Evolutionary conservation across 176 grass and related monocot genomes (phyloP).

Genomic region (Stipa capillata): DNA sequence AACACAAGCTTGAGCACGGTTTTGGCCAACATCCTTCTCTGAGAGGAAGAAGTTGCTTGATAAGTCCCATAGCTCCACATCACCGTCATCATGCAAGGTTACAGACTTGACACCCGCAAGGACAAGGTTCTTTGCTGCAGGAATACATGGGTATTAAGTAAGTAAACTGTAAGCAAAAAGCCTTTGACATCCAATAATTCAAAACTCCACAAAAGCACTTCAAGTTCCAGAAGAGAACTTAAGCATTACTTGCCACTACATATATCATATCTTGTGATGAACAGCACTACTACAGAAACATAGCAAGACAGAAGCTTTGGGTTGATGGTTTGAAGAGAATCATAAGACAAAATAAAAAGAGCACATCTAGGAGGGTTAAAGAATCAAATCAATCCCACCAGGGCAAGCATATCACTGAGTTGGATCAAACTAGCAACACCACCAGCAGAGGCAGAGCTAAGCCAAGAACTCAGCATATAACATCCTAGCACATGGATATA

Average conservation of each 20-base stretch:
- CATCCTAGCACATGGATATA: not conserved
- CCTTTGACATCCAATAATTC: not conserved
- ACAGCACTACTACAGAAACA: not conserved
- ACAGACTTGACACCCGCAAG: slow-evolving; percentile 83
- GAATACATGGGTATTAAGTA: not conserved
- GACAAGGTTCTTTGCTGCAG: slow-evolving; percentile 82
- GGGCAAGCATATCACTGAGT: not conserved
- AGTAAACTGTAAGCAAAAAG: not conserved
- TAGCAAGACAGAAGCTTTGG: not conserved
- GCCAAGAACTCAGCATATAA: not conserved
- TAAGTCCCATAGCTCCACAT: slow-evolving; percentile 74
- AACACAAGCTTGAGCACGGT: slow-evolving; percentile 12
- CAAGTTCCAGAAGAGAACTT: not conserved
- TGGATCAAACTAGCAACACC: not conserved
- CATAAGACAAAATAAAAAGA: not conserved
- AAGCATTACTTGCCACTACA: not conserved
- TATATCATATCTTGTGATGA: not conserved
- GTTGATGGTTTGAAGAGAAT: not conserved
- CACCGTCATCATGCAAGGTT: slow-evolving; percentile 60
- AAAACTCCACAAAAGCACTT: not conserved
- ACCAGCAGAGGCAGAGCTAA: not conserved
- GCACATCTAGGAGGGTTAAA: not conserved
- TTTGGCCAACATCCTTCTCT: slow-evolving; percentile 61
- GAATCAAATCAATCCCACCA: not conserved
- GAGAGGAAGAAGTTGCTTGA: slow-evolving; percentile 81